Evolutionary conservation across 2,329 filamentous ascomycete genomes (phyloP).

Genomic region (Penicillium sp.): DNA sequence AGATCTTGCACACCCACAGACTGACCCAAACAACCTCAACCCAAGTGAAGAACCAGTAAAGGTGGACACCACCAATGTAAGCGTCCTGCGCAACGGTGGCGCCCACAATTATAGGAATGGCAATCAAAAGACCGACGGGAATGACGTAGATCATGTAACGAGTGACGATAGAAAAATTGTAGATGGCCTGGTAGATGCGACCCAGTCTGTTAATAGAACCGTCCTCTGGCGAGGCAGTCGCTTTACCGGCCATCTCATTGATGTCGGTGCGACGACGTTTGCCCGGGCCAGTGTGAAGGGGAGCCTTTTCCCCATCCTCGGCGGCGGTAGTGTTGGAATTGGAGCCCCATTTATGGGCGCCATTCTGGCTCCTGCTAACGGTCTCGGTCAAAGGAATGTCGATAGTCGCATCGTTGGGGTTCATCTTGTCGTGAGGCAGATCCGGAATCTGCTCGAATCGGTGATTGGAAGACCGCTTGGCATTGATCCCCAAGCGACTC

Average conservation of each 20-base stretch:
- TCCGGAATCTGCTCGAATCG: conserved; percentile 46
- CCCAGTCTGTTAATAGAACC: conserved; percentile 59
- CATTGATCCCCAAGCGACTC: conserved; percentile 33
- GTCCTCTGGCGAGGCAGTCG: conserved; percentile 46
- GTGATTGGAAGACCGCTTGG: conserved; percentile 46
- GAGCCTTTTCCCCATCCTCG: conserved; percentile 30
- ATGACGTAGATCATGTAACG: conserved; percentile 63
- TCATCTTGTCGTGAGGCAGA: conserved; percentile 40
- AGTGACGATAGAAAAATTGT: conserved; percentile 62
- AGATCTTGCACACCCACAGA: conserved; percentile 61
- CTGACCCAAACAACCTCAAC: conserved; percentile 63
- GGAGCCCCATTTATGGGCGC: conserved; percentile 40
- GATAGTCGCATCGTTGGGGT: conserved; percentile 55
- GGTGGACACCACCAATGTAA: conserved; percentile 54
- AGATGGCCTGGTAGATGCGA: conserved; percentile 58
- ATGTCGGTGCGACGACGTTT: conserved; percentile 33
- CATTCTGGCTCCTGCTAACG: conserved; percentile 48
- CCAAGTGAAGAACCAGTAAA: conserved; percentile 64
- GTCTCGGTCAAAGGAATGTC: conserved; percentile 62
- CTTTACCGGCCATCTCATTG: conserved; percentile 31
- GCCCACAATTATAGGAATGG: conserved; percentile 63
- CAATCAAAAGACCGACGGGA: conserved; percentile 57
- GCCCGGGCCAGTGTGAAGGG: conserved; percentile 19
- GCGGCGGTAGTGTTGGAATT: conserved; percentile 28
- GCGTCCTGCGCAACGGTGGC: conserved; percentile 49